Conservation (phyloP, 2,329 filamentous ascomycete species). For the Ophiosphaerella herpotricha region DNA sequence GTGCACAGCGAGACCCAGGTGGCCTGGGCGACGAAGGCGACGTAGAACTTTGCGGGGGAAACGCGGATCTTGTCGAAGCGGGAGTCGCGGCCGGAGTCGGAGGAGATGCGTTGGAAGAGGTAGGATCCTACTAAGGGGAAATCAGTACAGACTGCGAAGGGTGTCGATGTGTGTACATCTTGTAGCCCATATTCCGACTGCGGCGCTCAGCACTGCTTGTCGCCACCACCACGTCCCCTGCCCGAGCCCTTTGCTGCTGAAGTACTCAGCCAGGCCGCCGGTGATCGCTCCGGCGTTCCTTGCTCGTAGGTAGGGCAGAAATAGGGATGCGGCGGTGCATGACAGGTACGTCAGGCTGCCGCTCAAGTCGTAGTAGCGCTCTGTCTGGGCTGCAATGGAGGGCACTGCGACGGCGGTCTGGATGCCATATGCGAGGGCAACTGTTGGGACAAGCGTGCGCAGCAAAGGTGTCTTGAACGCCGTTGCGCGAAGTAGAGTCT, state of each 20-base stretch:
- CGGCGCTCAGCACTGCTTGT: slow-evolving; percentile 59
- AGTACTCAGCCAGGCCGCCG: slow-evolving; percentile 40
- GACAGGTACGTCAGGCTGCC: slow-evolving; percentile 70
- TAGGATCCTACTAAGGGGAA: slow-evolving; percentile 61
- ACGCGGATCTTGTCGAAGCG: slow-evolving; percentile 61
- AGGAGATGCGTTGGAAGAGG: slow-evolving; percentile 65
- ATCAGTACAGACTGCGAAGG: neutral
- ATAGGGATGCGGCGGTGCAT: slow-evolving; percentile 65
- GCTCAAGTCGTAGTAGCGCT: slow-evolving; percentile 71
- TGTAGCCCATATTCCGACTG: slow-evolving; percentile 66
- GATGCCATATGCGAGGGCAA: slow-evolving; percentile 66
- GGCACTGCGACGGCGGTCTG: slow-evolving; percentile 67
- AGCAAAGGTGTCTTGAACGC: slow-evolving; percentile 67
- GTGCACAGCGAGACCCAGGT: slow-evolving; percentile 71
- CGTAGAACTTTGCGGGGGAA: slow-evolving; percentile 58
- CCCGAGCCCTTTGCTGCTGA: slow-evolving; percentile 30
- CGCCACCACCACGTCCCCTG: slow-evolving; percentile 61
- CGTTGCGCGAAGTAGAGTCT: slow-evolving; percentile 61
- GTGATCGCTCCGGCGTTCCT: slow-evolving; percentile 53
- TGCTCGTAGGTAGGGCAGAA: slow-evolving; percentile 63
- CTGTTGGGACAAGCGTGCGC: slow-evolving; percentile 64
- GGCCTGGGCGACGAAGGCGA: slow-evolving; percentile 65
- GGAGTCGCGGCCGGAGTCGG: slow-evolving; percentile 62
- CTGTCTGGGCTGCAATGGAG: slow-evolving; percentile 63
- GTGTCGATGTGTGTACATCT: slow-evolving; percentile 53